Evolutionary conservation across 2,329 filamentous ascomycete species (phyloP), one percentile per base, ranked within the genome.

Genomic region (Huntiella decipiens): DNA sequence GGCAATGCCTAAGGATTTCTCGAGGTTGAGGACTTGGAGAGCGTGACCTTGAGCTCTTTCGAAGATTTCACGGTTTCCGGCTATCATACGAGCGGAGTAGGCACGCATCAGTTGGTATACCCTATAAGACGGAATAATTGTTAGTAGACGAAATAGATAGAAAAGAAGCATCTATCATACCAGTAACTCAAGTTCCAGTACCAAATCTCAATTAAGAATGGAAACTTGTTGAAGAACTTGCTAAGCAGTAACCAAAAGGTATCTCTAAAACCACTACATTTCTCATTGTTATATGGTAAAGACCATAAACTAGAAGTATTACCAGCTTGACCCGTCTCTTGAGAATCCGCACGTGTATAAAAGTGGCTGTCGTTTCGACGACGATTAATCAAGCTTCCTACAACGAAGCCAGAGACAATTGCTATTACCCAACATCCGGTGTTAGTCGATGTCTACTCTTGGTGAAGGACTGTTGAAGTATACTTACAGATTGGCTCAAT

Each of bases 91-190:
- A 10, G 64, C 65, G 2, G 64, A 65, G 17, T 62, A 44, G 8
- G 65, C 65, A 13, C 65, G 61, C 16, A 64, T 54, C 3, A 62
- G 58, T 53, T 67, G 65, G 43, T 68, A 68, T 38, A 63, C 53
- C 59, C 59, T 61, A 10, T 28, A 13, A 7, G 19, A 17, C 6
- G 5, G 22, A 12, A 37, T 8, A 8, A 2, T 11, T 8, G n/a
- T 35, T 41, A 28, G 34, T 7, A 22, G 17, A 42, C 13, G 31
- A 17, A 32, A 34, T 1, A 4, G 28, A 32, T 13, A 15, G 12
- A 17, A n/a, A 5, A 7, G 5, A 11, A 16, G 6, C 33, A 15
- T 12, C 1, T 17, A 3, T 54, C 58, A 44, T 43, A 56, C 54
- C 59, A 61, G 50, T 61, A 61, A 5, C 58, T 58, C 51, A 58